phyloP scores from a whole-genome alignment of 805 yeast species.

The Kodamaea laetipori region DNA sequence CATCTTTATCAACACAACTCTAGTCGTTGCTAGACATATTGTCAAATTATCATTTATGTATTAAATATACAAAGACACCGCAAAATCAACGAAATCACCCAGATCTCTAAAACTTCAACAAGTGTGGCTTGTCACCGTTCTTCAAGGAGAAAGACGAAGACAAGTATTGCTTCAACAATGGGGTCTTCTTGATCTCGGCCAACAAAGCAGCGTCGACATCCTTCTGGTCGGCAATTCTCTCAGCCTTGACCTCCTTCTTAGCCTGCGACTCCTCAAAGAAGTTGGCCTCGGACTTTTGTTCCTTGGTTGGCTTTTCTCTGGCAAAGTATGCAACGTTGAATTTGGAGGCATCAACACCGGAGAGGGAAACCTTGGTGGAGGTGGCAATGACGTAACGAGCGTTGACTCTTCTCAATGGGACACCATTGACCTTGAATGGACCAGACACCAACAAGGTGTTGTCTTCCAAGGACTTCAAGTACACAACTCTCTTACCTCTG shows the following conservation, averaged over 20 bases:
- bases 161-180: conserved; percentile 94
- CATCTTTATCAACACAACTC: neutral
- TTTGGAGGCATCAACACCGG: conserved; percentile 82
- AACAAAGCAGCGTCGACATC: conserved; percentile 88
- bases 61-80: conserved; percentile 9
- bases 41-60: conserved; percentile 7
- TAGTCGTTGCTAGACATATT: neutral
- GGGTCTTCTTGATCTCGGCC: conserved; percentile 94
- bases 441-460: conserved; percentile 96
- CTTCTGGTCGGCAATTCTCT: conserved; percentile 97
- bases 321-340: conserved; percentile 95
- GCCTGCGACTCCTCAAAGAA: conserved; percentile 78
- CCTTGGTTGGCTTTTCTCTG: conserved; percentile 84
- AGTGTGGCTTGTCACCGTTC: conserved; percentile 98
- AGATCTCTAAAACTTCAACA: conserved; percentile 74
- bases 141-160: conserved; percentile 94
- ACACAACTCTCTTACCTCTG: conserved; percentile 99
- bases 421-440: conserved; percentile 99
- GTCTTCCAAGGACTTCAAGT: conserved; percentile 96
- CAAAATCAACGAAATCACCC: conserved; percentile 2
- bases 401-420: conserved; percentile 98
- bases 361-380: conserved; percentile 84
- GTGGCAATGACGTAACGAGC: conserved; percentile 99
- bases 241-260: conserved; percentile 87
- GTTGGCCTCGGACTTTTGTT: conserved; percentile 86